phyloP scores from a whole-genome alignment of 129 eudicot genomes.

The Pittosporum tobira region DNA sequence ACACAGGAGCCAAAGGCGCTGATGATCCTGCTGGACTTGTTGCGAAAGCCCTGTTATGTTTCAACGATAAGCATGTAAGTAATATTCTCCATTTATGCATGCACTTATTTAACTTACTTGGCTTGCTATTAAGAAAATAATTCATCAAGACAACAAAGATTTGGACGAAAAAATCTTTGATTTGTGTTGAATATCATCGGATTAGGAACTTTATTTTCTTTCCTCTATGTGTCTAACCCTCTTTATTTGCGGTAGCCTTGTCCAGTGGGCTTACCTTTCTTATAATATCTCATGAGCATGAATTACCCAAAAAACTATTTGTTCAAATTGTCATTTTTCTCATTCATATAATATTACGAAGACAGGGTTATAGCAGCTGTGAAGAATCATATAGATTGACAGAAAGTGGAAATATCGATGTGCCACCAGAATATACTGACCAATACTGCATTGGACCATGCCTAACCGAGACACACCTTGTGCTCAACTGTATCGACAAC shows the following conservation, averaged over 20 bases:
- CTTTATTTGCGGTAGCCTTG: too few relatives aligned
- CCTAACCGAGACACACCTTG: constrained; percentile 50
- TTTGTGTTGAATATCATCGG: too few relatives aligned
- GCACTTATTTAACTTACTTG: neutral
- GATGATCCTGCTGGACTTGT: constrained; percentile 35
- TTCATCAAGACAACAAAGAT: too few relatives aligned
- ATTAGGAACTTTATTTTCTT: neutral
- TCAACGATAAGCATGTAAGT: constrained; percentile 47
- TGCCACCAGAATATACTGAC: constrained; percentile 48
- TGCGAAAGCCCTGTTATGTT: constrained; percentile 50
- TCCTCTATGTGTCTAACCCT: neutral
- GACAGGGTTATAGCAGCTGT: constrained; percentile 61
- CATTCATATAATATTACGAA: neutral
- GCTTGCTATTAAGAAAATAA: neutral
- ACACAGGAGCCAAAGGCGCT: constrained; percentile 23
- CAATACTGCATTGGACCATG: constrained; percentile 63
- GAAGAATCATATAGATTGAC: constrained; percentile 57
- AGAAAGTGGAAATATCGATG: constrained; percentile 48
- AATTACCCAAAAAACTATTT: neutral
- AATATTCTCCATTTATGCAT: neutral
- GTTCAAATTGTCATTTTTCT: neutral
- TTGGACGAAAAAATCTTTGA: too few relatives aligned
- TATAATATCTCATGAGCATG: too few relatives aligned
- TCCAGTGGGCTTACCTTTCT: too few relatives aligned
- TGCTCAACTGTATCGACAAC: constrained; percentile 44